Conservation (phyloP, 805 yeast genomes). For the Kregervanrija fluxuum region DNA sequence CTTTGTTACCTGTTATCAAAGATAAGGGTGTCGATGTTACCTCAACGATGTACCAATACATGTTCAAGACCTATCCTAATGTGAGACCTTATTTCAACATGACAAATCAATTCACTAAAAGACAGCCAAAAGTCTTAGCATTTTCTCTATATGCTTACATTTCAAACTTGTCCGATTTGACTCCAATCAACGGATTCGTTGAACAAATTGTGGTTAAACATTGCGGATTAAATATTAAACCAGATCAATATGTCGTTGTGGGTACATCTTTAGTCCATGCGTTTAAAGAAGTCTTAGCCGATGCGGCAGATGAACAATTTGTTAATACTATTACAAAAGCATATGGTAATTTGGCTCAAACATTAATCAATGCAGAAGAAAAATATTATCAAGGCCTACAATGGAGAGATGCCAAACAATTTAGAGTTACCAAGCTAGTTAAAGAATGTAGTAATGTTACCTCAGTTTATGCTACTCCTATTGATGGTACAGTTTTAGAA, state of each 20-base stretch:
- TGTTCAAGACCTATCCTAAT: conserved; percentile 48
- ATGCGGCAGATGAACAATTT: conserved; percentile 51
- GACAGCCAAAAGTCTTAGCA: conserved; percentile 61
- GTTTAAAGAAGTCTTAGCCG: conserved; percentile 47
- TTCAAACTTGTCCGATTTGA: conserved; percentile 50
- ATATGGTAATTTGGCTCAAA: conserved; percentile 54
- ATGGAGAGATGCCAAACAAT: conserved; percentile 57
- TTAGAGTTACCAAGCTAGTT: conserved; percentile 35
- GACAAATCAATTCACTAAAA: conserved; percentile 44
- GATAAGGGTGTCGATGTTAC: conserved; percentile 50
- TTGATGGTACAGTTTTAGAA: conserved; percentile 26
- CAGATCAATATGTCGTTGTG: conserved; percentile 63
- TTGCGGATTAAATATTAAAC: conserved; percentile 51
- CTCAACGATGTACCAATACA: conserved; percentile 42
- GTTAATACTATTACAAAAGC: conserved; percentile 61
- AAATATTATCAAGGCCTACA: conserved; percentile 33
- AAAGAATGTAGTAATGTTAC: conserved; percentile 41
- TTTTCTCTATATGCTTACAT: conserved; percentile 56
- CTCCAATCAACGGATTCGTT: conserved; percentile 46
- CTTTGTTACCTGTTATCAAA: conserved; percentile 51
- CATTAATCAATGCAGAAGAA: conserved; percentile 50
- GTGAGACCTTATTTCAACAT: conserved; percentile 55
- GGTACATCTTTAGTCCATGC: conserved; percentile 52
- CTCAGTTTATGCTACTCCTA: conserved; percentile 44
- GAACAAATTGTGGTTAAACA: conserved; percentile 58